Conservation (phyloP, 2,329 filamentous ascomycete species). For the Cytospora piceae region DNA sequence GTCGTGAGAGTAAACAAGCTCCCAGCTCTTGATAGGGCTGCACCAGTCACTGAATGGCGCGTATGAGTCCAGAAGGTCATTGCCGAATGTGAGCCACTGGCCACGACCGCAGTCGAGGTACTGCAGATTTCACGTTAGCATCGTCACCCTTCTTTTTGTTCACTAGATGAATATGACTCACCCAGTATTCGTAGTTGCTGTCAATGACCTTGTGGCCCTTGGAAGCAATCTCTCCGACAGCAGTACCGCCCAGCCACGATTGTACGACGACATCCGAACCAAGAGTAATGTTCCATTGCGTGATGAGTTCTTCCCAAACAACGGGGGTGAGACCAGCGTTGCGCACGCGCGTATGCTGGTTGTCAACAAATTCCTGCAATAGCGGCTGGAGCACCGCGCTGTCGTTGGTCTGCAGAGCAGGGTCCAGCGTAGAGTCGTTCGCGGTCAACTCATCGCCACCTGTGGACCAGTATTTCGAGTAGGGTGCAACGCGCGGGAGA, state of each 20-base stretch:
- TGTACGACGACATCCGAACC: constrained; percentile 75
- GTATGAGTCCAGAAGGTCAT: constrained; percentile 48
- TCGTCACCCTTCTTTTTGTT: not conserved
- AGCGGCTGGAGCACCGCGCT: constrained; percentile 69
- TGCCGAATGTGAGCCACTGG: constrained; percentile 74
- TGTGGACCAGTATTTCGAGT: constrained; percentile 78
- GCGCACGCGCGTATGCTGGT: constrained; percentile 68
- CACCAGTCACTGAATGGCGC: constrained; percentile 85
- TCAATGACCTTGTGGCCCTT: constrained; percentile 72
- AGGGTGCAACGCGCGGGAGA: constrained; percentile 70
- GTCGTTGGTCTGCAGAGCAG: constrained; percentile 70
- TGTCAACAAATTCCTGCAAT: constrained; percentile 76
- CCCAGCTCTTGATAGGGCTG: constrained; percentile 79
- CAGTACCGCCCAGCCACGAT: constrained; percentile 70
- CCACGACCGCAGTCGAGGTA: constrained; percentile 85
- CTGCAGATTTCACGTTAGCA: constrained; percentile 45
- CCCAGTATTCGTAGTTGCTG: constrained; percentile 79
- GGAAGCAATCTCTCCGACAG: constrained; percentile 62
- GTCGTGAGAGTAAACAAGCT: constrained; percentile 78
- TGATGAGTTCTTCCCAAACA: constrained; percentile 87
- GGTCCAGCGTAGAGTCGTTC: constrained; percentile 74
- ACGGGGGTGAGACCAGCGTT: constrained; percentile 70
- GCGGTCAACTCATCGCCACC: constrained; percentile 87
- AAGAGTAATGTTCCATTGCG: constrained; percentile 77
- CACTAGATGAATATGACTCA: constrained; percentile 45